Base-by-base conservation (phyloP, 306 rosid genomes). In the Corylus heterophylla region DNA sequence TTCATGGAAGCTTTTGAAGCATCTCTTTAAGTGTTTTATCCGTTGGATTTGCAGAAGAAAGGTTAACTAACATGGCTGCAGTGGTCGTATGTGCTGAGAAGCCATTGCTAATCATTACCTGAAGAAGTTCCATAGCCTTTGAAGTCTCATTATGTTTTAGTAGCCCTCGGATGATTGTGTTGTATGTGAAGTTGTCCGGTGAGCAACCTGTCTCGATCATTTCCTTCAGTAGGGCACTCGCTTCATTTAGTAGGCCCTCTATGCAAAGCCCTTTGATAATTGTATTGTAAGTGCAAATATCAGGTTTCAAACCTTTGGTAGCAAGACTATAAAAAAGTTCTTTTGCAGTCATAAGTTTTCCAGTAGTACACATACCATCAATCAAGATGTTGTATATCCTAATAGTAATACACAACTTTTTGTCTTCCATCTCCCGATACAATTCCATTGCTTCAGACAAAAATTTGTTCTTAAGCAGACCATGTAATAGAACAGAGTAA, bases 241-340 rank as follows among this genome's bases (percentile, higher is more conserved):
- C 86, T 71, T 85, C 79, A 79, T 79, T 79, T 44, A 76, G 42
- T 12, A 79, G 18, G 20, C 82, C 86, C 59, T 73, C 82, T 82
- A 56, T 85, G 61, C 84, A 82, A 20, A 85, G 48, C 42, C 88
- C 88, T 44, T 82, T 82, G 69, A 85, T 79, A 84, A 85, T 82
- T 35, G 78, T 69, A 75, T 78, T 85, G 47, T 85, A 85, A 20
- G 88, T 61, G 50, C 71, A 63, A 74, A 72, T 64, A 29, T 85
- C 71, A 47, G 51, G 27, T 56, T 85, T 76, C 70, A 81, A 71
- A 14, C 79, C 83, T 79, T 78, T 85, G 75, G 74, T 68, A 66
- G 88, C 76, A 75, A 85, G 79, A 75, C 74, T 27, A 52, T 78
- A 70, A 82, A 85, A 85, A 9, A 82, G 76, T 75, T 85, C 76